Evolutionary conservation across 2,329 filamentous ascomycete species (phyloP), one percentile per base, ranked within the genome.

Genomic region (Exophiala aquamarina): DNA sequence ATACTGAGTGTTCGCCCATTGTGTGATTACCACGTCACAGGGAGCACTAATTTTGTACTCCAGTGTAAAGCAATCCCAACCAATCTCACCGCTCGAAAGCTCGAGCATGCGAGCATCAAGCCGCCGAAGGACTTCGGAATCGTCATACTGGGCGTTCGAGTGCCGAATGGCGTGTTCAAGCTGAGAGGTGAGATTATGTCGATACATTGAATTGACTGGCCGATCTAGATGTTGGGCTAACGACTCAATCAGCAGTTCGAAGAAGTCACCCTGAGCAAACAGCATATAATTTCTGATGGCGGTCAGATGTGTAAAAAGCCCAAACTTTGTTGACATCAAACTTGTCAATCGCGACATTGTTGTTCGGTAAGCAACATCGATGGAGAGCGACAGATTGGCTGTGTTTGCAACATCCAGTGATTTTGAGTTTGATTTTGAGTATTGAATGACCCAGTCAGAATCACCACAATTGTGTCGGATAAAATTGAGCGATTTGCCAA

Each of bases 101-200:
- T 97, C 92, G 32, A 98, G 78, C 92, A 98, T 97, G 52, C 94
- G 87, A n/a, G 93, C 92, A 68, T 98, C 93, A 3, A 98, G 79
- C 9, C 93, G 83, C 4, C 89, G 83, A 20, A 98, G 80, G 4
- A 98, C 91, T 63, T 98, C 94, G 1, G 89, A 82, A 3, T 87
- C 87, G 67, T 98, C 93, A 64, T 90, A 95, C 66, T 98, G 94
- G 5, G 93, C 94, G 65, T 97, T 98, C 9, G 91, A 96, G 50
- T 93, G 92, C 45, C 92, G 87, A 58, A 98, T 95, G 28, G 93
- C 93, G 68, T 98, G 92, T 67, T 98, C 93, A 11, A 98, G 77
- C 66, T 98, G 93, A n/a, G 93, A 93, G 2, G 93, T 98, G 14
- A 98, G 77, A 0, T 91, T 97, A 69, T 98, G 93, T 14, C 94